phyloP scores from a whole-genome alignment of 768 basidiomycete genomes.

The Inosperma sp. region DNA sequence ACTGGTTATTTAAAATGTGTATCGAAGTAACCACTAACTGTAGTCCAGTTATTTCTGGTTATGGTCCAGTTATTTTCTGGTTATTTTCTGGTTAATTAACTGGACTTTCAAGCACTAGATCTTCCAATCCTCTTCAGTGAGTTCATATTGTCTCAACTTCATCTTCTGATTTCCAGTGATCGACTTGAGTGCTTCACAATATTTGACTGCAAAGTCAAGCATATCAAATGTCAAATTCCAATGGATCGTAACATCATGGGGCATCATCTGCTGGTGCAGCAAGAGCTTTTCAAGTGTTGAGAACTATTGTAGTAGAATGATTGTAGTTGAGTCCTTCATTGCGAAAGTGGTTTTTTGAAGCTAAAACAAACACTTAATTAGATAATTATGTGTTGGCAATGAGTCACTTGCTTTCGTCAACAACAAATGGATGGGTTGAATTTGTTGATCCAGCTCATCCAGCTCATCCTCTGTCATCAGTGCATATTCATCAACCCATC shows the following conservation, averaged over 20 bases:
- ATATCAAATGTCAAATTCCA: constrained; percentile 41
- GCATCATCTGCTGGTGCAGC: constrained; percentile 23
- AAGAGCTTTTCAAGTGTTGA: constrained; percentile 10
- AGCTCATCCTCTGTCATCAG: constrained; percentile 15
- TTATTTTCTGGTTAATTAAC: too few relatives aligned
- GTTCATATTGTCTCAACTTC: constrained; percentile 22
- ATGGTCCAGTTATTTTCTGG: too few relatives aligned
- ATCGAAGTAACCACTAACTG: too few relatives aligned
- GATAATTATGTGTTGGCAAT: constrained; percentile 6
- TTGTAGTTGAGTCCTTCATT: too few relatives aligned
- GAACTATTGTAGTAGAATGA: constrained; percentile 18
- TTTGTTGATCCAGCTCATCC: constrained; percentile 12
- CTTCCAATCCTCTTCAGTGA: constrained; percentile 32
- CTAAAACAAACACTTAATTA: constrained; percentile 9
- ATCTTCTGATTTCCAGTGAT: constrained; percentile 20
- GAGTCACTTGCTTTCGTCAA: constrained; percentile 28
- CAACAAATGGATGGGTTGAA: constrained; percentile 27
- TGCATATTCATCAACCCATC: constrained; percentile 21
- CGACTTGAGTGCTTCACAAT: constrained; percentile 22
- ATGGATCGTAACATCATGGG: constrained; percentile 36
- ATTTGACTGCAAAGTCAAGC: constrained; percentile 30
- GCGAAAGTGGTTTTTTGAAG: constrained; percentile 17
- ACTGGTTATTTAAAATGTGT: too few relatives aligned
- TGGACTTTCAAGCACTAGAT: too few relatives aligned
- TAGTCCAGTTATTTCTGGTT: too few relatives aligned